phyloP scores from a whole-genome alignment of 2,329 filamentous ascomycete genomes.

The Rasamsonia emersonii region DNA sequence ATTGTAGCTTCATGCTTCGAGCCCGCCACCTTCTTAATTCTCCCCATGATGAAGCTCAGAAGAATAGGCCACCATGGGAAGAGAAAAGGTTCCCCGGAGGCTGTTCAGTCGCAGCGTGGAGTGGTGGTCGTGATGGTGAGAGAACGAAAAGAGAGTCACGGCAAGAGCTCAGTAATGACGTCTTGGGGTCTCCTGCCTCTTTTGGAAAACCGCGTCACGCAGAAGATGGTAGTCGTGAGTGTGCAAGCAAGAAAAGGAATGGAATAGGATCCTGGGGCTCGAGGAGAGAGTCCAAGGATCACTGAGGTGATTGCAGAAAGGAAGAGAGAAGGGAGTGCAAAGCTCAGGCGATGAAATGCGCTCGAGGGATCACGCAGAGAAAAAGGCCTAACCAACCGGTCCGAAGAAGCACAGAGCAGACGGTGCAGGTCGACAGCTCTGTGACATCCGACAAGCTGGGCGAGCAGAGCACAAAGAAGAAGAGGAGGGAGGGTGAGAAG shows the following conservation, averaged over 20 bases:
- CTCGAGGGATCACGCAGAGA: constrained; percentile 15
- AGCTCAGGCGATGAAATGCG: constrained; percentile 10
- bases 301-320: no score
- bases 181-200: no score
- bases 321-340: neutral
- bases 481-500: constrained; percentile 3
- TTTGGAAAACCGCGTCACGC: no score
- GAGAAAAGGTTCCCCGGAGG: constrained; percentile 17
- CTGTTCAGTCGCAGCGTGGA: constrained; percentile 18
- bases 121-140: constrained; percentile 21
- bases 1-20: constrained; percentile 45
- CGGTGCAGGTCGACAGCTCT: constrained; percentile 35
- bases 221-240: no score
- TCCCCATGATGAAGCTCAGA: constrained; percentile 37
- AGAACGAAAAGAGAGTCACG: no score
- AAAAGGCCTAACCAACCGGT: constrained; percentile 6
- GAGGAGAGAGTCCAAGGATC: constrained; percentile 19
- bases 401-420: constrained; percentile 24
- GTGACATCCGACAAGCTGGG: constrained; percentile 3
- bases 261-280: no score
- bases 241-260: no score
- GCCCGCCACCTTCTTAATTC: constrained; percentile 45
- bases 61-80: constrained; percentile 34
- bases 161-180: no score
- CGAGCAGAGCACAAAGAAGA: constrained; percentile 6